phyloP scores from a whole-genome alignment of 495 filamentous ascomycete species.

The Aspergillus bertholletiae region DNA sequence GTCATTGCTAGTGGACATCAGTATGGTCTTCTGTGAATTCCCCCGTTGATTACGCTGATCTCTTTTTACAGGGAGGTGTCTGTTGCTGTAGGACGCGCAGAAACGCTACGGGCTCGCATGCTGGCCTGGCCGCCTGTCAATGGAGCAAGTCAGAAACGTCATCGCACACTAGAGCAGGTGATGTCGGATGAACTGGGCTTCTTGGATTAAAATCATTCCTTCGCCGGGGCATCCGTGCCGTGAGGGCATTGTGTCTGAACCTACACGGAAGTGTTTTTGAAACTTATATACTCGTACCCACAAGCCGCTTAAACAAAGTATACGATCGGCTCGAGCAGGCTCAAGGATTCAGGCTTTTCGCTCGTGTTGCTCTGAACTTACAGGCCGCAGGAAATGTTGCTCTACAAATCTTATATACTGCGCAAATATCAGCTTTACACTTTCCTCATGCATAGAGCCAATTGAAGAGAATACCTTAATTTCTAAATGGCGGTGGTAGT shows the following conservation, averaged over 20 bases:
- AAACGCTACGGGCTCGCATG: conserved; percentile 34
- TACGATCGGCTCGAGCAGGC: neutral
- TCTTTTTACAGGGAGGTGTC: conserved; percentile 36
- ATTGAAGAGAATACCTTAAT: neutral
- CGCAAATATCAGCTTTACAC: neutral
- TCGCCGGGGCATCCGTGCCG: neutral
- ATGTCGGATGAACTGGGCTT: conserved; percentile 58
- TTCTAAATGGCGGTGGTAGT: neutral
- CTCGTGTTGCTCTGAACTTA: neutral
- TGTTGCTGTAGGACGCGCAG: conserved; percentile 38
- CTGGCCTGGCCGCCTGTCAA: conserved; percentile 48
- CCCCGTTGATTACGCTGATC: conserved; percentile 6
- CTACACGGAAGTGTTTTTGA: neutral
- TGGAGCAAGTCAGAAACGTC: conserved; percentile 31
- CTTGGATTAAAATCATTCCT: conserved; percentile 37
- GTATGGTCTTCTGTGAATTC: conserved; percentile 5
- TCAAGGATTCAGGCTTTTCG: neutral
- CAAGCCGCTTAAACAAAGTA: neutral
- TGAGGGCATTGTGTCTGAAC: neutral
- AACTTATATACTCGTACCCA: neutral
- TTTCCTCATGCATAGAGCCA: neutral
- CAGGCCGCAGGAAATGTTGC: neutral
- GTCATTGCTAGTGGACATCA: conserved; percentile 53
- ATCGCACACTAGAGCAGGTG: conserved; percentile 42
- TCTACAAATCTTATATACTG: neutral